Evolutionary conservation across 2,329 filamentous ascomycete genomes (phyloP).

Genomic region (Myotisia sp.): DNA sequence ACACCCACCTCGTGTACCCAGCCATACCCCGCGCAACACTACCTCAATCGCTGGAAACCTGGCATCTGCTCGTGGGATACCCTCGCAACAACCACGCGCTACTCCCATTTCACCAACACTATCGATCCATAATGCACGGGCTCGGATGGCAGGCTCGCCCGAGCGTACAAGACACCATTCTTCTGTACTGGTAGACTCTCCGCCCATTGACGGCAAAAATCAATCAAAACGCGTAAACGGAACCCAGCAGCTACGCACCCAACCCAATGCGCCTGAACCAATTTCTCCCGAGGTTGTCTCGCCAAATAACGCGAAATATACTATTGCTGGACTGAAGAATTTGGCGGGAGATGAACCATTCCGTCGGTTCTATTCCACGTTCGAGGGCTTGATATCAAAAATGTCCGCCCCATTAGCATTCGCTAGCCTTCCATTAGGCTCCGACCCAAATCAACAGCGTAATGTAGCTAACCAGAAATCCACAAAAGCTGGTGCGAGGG

Average conservation of each 20-base stretch:
- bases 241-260: slow-evolving; percentile 12
- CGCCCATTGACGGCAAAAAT: slow-evolving; percentile 3
- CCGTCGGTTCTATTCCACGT: slow-evolving; percentile 79
- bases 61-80: slow-evolving; percentile 71
- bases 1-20: slow-evolving; percentile 27
- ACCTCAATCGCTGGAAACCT: slow-evolving; percentile 79
- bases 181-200: slow-evolving; percentile 13
- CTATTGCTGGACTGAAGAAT: slow-evolving; percentile 12
- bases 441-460: slow-evolving; percentile 31
- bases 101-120: slow-evolving; percentile 58
- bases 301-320: slow-evolving; percentile 18
- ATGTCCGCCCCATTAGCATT: slow-evolving; percentile 86
- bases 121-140: slow-evolving; percentile 58
- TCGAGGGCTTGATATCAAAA: slow-evolving; percentile 74
- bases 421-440: slow-evolving; percentile 68
- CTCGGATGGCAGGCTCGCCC: slow-evolving; percentile 48
- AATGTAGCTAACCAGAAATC: slow-evolving; percentile 13
- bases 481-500: slow-evolving; percentile 22
- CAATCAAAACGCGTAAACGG: not conserved
- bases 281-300: slow-evolving; percentile 22
- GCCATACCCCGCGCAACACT: slow-evolving; percentile 45
- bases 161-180: slow-evolving; percentile 25
- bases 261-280: slow-evolving; percentile 18
- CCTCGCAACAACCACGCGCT: slow-evolving; percentile 39
- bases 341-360: slow-evolving; percentile 58